These are phyloP conservation scores for Aspergillus candidus DNA, from an alignment of 2,329 filamentous ascomycete genomes.

Conservation along the genomic window DNA sequence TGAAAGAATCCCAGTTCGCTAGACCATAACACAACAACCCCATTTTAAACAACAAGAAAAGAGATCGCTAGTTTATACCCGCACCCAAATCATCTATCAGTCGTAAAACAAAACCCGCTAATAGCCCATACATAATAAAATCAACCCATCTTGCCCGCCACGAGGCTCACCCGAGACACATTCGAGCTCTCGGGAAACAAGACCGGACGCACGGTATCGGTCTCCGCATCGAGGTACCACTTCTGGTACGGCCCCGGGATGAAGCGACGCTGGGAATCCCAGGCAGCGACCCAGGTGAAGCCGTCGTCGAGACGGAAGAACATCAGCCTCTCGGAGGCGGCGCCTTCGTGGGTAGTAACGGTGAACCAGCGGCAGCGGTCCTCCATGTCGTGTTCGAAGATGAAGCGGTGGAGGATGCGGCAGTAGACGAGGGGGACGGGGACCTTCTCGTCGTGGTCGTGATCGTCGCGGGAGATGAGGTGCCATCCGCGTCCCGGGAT, in stretches of 20 bases:
- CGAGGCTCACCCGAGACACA: conserved; percentile 32
- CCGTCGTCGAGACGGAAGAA: conserved; percentile 48
- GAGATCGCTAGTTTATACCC: neutral
- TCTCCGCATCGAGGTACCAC: conserved; percentile 42
- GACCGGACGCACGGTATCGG: conserved; percentile 30
- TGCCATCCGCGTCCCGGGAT: conserved; percentile 48
- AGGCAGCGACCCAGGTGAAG: conserved; percentile 45
- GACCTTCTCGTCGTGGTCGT: conserved; percentile 27
- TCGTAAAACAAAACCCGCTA: neutral
- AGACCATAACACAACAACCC: neutral
- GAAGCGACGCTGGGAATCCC: conserved; percentile 46
- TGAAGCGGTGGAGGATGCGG: conserved; percentile 44
- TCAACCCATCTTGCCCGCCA: conserved; percentile 24
- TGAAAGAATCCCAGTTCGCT: conserved; percentile 1
- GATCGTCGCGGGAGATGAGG: conserved; percentile 38
- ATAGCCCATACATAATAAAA: neutral
- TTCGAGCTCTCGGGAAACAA: conserved; percentile 30
- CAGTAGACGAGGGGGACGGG: conserved; percentile 42
- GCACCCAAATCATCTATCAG: neutral
- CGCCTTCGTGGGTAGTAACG: conserved; percentile 34
- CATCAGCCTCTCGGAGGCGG: conserved; percentile 34
- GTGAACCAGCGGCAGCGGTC: conserved; percentile 40
- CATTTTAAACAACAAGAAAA: conserved; percentile 3
- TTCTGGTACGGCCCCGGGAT: conserved; percentile 47
- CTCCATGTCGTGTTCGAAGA: conserved; percentile 45